phyloP scores from a whole-genome alignment of 768 basidiomycete genomes.

The Dentipellis fragilis region DNA sequence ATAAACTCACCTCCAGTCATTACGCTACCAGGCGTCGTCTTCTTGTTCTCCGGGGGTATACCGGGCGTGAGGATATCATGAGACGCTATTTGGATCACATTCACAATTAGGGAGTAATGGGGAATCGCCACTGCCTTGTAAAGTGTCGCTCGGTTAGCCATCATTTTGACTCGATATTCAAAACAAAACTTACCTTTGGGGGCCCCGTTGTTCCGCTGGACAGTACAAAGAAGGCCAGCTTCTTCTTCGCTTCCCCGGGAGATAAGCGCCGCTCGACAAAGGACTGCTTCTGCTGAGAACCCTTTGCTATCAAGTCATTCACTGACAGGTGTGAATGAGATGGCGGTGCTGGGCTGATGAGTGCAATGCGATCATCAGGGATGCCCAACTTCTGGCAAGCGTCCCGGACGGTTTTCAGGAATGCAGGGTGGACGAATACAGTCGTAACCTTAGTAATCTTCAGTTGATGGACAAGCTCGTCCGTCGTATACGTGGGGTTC shows the following conservation, averaged over 20 bases:
- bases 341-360: constrained; percentile 10
- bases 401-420: constrained; percentile 17
- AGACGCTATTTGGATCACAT: constrained; percentile 23
- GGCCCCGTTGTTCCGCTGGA: constrained; percentile 70
- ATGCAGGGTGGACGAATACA: constrained; percentile 22
- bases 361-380: constrained; percentile 20
- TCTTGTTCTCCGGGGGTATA: constrained; percentile 18
- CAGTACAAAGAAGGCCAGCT: constrained; percentile 59
- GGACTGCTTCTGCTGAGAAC: constrained; percentile 22
- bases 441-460: constrained; percentile 9
- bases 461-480: constrained; percentile 55
- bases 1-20: constrained; percentile 31
- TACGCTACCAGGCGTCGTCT: constrained; percentile 4
- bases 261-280: constrained; percentile 38
- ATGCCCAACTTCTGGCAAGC: constrained; percentile 23
- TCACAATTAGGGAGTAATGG: constrained; percentile 52
- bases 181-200: constrained; percentile 17
- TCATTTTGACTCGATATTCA: background rate
- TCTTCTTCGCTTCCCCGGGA: constrained; percentile 49
- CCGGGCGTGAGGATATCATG: constrained; percentile 4
- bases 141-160: background rate
- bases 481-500: constrained; percentile 48
- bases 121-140: constrained; percentile 59
- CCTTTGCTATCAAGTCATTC: constrained; percentile 36
- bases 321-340: background rate